These are phyloP conservation scores for Lepiota venenata DNA, from an alignment of 768 basidiomycete genomes.

Conservation along the genomic window DNA sequence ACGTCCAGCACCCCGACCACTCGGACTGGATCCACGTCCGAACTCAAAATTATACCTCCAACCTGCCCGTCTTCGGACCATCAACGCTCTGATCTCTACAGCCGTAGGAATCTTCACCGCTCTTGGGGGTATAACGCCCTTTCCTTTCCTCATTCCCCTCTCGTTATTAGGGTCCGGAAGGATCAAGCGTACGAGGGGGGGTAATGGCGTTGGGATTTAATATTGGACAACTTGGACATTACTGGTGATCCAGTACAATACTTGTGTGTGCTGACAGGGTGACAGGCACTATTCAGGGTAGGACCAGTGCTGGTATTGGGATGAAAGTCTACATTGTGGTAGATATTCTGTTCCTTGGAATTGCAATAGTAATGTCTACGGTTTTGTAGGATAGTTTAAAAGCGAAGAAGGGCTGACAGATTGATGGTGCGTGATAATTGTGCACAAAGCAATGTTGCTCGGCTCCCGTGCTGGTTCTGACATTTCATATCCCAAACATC, in stretches of 20 bases:
- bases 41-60: constrained; percentile 35
- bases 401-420: constrained; percentile 48
- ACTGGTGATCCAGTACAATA: constrained; percentile 67
- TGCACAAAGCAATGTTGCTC: too few relatives aligned
- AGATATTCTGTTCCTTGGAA: constrained; percentile 54
- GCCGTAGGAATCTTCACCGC: constrained; percentile 68
- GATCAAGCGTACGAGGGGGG: constrained; percentile 50
- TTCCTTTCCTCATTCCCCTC: constrained; percentile 62
- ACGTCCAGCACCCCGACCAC: not conserved
- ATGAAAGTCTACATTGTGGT: constrained; percentile 58
- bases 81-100: too few relatives aligned
- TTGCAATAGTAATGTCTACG: constrained; percentile 51
- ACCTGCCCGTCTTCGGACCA: constrained; percentile 51
- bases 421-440: too few relatives aligned
- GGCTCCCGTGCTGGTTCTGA: too few relatives aligned
- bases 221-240: constrained; percentile 58
- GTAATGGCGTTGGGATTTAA: constrained; percentile 69
- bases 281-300: constrained; percentile 65
- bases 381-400: constrained; percentile 61
- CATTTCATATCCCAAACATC: too few relatives aligned
- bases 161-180: constrained; percentile 37
- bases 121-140: constrained; percentile 54
- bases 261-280: constrained; percentile 60
- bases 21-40: constrained; percentile 15
- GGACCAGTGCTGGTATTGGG: constrained; percentile 54